Percentiles rank a stretch among this genome's conserved stretches.
Evolutionary conservation across 345 rosid genomes (phyloP).

Genomic region (Cardamine chenopodiifolia): DNA sequence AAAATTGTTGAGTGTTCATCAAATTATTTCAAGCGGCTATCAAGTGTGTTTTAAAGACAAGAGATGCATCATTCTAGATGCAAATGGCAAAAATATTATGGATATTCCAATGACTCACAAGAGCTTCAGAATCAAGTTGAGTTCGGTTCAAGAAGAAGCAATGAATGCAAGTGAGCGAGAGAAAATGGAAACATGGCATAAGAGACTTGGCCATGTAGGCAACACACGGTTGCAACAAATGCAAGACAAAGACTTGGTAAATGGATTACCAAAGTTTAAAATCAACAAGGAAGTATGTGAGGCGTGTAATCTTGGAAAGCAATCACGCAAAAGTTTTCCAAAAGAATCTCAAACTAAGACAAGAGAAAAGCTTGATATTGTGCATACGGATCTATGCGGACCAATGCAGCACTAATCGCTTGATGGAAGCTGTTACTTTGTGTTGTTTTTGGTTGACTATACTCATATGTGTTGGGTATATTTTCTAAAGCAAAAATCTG

Average conservation of each 20-base stretch:
- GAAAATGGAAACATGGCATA: not conserved
- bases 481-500: not conserved
- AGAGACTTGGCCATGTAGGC: not conserved
- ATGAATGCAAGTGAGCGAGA: not conserved
- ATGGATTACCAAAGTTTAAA: not conserved
- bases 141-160: not conserved
- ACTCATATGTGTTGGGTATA: no score
- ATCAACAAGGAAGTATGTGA: not conserved
- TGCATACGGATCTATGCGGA: not conserved
- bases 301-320: not conserved
- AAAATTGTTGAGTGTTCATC: not conserved
- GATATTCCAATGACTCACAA: no score
- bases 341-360: not conserved
- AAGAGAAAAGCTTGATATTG: not conserved
- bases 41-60: not conserved
- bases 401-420: not conserved
- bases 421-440: no score
- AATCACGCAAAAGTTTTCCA: not conserved
- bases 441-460: no score
- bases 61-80: no score
- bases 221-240: not conserved
- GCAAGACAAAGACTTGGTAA: not conserved
- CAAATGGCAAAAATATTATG: no score
- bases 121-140: no score
- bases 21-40: not conserved